Percentiles rank a stretch among this genome's conserved stretches.
These are phyloP conservation scores for Fraxinus anomala DNA, from an alignment of 257 asterid genomes.

Conservation along the genomic window DNA sequence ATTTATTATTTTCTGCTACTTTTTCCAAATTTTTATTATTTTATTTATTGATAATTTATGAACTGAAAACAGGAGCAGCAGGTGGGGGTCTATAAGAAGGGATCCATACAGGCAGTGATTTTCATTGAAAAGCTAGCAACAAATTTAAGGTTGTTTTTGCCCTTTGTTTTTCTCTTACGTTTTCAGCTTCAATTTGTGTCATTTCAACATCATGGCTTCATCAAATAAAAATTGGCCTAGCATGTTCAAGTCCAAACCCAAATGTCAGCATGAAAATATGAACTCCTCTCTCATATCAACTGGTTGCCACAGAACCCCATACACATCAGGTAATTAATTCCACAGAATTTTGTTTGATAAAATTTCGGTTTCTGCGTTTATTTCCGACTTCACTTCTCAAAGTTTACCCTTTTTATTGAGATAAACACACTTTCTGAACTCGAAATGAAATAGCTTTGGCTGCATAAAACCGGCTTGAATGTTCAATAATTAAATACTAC, in stretches of 20 bases:
- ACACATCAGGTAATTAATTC: slow-evolving; percentile 34
- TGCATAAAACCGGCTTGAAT: too few relatives aligned
- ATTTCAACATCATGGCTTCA: slow-evolving; percentile 41
- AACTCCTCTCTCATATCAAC: slow-evolving; percentile 17
- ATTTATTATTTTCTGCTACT: too few relatives aligned
- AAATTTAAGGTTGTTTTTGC: background rate
- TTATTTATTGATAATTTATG: slow-evolving; percentile 11
- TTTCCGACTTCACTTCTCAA: too few relatives aligned
- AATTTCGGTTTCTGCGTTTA: too few relatives aligned
- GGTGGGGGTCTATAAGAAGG: slow-evolving; percentile 31
- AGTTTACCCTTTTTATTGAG: too few relatives aligned
- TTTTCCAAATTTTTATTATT: slow-evolving; percentile 4
- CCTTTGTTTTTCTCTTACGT: background rate
- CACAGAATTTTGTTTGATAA: background rate
- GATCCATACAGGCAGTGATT: slow-evolving; percentile 17
- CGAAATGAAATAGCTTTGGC: too few relatives aligned
- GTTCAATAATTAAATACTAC: too few relatives aligned
- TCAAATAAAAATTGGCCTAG: slow-evolving; percentile 71
- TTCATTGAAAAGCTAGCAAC: slow-evolving; percentile 5
- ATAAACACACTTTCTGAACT: too few relatives aligned
- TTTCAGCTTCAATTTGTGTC: slow-evolving; percentile 8
- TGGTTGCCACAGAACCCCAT: slow-evolving; percentile 36
- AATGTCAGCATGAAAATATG: background rate
- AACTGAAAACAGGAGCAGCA: slow-evolving; percentile 31
- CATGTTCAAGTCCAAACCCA: slow-evolving; percentile 57